These are phyloP conservation scores for Polyporus tsugae DNA, from an alignment of 1,284 basidiomycete species.

Conservation along the genomic window DNA sequence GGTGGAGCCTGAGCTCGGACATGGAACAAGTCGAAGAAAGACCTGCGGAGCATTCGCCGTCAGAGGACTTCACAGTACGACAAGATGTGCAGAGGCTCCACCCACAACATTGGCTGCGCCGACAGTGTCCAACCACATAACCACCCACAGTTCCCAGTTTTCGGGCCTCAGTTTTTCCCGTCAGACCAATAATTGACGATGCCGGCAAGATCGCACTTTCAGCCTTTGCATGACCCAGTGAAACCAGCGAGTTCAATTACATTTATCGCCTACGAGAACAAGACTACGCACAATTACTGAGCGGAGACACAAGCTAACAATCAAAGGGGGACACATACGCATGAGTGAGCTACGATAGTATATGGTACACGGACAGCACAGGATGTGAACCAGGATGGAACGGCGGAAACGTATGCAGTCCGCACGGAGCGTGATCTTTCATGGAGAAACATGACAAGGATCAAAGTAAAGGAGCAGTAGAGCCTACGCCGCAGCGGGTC, in stretches of 20 bases:
- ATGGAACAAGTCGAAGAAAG: not conserved
- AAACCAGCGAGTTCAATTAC: conserved; percentile 19
- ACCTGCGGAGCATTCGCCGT: not conserved
- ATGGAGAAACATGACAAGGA: conserved; percentile 6
- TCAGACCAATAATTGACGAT: not conserved
- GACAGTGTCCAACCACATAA: not conserved
- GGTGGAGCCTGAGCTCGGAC: not conserved
- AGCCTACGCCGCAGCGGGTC: conserved; percentile 37
- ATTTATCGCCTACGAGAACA: conserved; percentile 28
- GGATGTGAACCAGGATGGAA: not conserved
- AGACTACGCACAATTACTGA: conserved; percentile 24
- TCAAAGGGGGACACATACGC: conserved; percentile 24
- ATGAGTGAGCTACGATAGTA: conserved; percentile 27
- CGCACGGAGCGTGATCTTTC: conserved; percentile 13
- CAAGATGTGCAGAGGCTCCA: not conserved
- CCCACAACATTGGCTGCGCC: not conserved
- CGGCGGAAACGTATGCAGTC: conserved; percentile 17
- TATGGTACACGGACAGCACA: conserved; percentile 29
- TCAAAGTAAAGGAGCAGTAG: not conserved
- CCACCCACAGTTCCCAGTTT: not conserved
- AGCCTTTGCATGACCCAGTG: not conserved
- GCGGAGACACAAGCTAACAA: conserved; percentile 19
- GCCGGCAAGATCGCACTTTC: not conserved
- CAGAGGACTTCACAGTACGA: not conserved
- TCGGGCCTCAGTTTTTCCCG: not conserved